Evolutionary conservation across 768 basidiomycete genomes (phyloP).

Genomic region (Fistulinella prunicolor): DNA sequence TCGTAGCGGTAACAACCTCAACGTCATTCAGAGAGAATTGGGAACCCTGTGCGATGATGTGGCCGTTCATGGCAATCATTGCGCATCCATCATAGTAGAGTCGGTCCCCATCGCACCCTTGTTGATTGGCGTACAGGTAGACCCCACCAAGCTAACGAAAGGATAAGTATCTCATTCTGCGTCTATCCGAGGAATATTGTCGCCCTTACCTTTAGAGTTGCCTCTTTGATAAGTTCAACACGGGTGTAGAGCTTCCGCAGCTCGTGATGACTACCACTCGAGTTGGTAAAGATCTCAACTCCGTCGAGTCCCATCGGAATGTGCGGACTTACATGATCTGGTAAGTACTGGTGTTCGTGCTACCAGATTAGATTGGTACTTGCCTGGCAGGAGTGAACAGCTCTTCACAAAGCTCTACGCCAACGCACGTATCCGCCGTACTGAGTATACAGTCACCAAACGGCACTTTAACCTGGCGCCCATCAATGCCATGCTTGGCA

Average conservation of each 20-base stretch:
- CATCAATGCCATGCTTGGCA: neutral
- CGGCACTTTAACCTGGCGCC: slow-evolving; percentile 74
- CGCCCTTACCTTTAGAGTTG: slow-evolving; percentile 77
- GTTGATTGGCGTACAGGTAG: slow-evolving; percentile 98
- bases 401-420: slow-evolving; percentile 96
- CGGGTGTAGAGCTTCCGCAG: slow-evolving; percentile 92
- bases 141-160: slow-evolving; percentile 82
- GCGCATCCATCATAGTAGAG: slow-evolving; percentile 98
- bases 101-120: slow-evolving; percentile 97
- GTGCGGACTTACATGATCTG: slow-evolving; percentile 65
- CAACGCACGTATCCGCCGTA: slow-evolving; percentile 93
- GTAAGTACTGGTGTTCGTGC: neutral
- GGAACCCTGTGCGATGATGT: slow-evolving; percentile 89
- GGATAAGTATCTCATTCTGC: neutral
- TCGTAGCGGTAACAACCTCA: slow-evolving; percentile 92
- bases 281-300: slow-evolving; percentile 98
- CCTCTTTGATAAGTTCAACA: slow-evolving; percentile 94
- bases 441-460: slow-evolving; percentile 96
- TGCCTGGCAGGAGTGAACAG: slow-evolving; percentile 95
- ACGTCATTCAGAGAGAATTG: slow-evolving; percentile 97
- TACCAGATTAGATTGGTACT: neutral
- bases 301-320: slow-evolving; percentile 98
- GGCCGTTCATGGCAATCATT: slow-evolving; percentile 93
- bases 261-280: slow-evolving; percentile 97
- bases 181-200: neutral